Conservation (phyloP, 73 alveolate genomes). For the Tetrahymena thermophila region DNA sequence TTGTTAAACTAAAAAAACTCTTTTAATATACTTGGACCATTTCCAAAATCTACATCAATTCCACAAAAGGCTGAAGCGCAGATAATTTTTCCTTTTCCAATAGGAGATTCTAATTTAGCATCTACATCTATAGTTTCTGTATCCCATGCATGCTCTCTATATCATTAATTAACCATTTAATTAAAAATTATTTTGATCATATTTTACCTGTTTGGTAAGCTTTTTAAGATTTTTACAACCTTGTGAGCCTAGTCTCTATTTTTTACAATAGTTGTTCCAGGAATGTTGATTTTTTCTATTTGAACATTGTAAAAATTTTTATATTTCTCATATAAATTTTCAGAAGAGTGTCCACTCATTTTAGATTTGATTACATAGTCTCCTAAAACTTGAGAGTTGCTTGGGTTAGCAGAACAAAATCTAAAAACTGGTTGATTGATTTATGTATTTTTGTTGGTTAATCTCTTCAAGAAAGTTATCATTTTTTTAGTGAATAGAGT, state of each 20-base stretch:
- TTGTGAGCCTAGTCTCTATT: neutral
- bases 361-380: neutral
- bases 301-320: neutral
- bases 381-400: neutral
- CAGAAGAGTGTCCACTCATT: neutral
- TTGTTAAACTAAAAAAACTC: too few species aligned
- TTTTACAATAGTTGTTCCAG: neutral
- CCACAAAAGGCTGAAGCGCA: constrained; percentile 85
- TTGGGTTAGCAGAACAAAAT: neutral
- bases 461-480: neutral
- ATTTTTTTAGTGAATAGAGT: neutral
- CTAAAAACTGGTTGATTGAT: neutral
- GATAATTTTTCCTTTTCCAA: constrained; percentile 67
- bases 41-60: constrained; percentile 89
- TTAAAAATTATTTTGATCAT: neutral
- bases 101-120: constrained; percentile 70
- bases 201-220: neutral
- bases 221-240: neutral
- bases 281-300: neutral
- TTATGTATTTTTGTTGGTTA: neutral
- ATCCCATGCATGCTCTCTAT: constrained; percentile 89
- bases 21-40: constrained; percentile 58
- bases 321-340: neutral
- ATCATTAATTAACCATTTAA: neutral
- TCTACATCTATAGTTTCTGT: constrained; percentile 79